Percentiles rank a stretch among this genome's conserved stretches.
phyloP scores from a whole-genome alignment of 2,329 filamentous ascomycete species.

The Fusarium sp. region DNA sequence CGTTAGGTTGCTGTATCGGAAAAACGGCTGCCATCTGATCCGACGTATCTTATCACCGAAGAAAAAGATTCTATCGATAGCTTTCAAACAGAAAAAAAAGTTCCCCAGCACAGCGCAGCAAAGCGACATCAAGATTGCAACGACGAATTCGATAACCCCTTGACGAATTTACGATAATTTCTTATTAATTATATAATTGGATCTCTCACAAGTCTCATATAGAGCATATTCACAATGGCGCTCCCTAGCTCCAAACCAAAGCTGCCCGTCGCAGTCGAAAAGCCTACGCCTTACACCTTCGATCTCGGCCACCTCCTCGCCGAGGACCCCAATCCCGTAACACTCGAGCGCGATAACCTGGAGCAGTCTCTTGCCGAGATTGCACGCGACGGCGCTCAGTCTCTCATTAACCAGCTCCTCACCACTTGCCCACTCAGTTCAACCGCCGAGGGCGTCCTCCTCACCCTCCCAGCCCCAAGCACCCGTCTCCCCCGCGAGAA shows the following conservation, averaged over 20 bases:
- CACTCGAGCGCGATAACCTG: conserved; percentile 60
- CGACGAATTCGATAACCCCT: conserved; percentile 2
- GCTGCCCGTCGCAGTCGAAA: conserved; percentile 73
- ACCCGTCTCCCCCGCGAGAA: conserved; percentile 90
- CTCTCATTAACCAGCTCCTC: conserved; percentile 92
- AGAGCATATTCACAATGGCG: conserved; percentile 45
- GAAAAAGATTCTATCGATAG: conserved; percentile 42
- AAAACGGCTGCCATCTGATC: conserved; percentile 42
- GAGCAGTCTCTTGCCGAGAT: conserved; percentile 76
- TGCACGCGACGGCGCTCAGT: conserved; percentile 90
- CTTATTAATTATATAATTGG: neutral
- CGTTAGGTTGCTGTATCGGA: conserved; percentile 16
- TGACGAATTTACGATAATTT: neutral
- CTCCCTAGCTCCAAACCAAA: conserved; percentile 54
- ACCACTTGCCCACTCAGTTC: conserved; percentile 83
- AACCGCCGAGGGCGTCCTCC: conserved; percentile 74
- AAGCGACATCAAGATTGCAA: conserved; percentile 19
- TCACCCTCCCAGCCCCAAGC: conserved; percentile 75
- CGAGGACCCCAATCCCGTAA: conserved; percentile 85
- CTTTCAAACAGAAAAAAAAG: too few species aligned
- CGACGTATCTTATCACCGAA: conserved; percentile 43
- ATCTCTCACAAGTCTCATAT: neutral
- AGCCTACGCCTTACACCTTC: conserved; percentile 91
- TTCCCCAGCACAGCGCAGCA: conserved; percentile 25
- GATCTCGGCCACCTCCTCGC: conserved; percentile 89